Evolutionary conservation across 108 stramenopile species (phyloP).

Genomic region (Skeletonema potamos): DNA sequence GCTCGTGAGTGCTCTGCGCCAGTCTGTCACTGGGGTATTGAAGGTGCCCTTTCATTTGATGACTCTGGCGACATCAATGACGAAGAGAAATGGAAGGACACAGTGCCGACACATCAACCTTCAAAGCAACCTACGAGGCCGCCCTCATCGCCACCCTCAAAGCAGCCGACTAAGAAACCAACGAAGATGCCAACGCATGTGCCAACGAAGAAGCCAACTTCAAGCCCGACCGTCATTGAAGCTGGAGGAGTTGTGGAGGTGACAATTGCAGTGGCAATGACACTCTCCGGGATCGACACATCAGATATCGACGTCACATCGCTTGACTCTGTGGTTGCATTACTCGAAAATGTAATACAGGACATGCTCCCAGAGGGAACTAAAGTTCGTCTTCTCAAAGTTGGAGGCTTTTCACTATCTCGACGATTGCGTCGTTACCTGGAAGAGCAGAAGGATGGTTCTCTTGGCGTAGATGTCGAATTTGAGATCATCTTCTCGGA

Average conservation of each 20-base stretch:
- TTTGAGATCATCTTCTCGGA: slow-evolving; percentile 28
- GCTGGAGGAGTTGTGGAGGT: slow-evolving; percentile 21
- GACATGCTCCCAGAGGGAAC: slow-evolving; percentile 32
- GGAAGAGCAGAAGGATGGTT: slow-evolving; percentile 2
- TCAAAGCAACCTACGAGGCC: slow-evolving; percentile 1
- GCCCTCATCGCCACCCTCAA: not conserved
- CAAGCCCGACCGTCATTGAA: slow-evolving; percentile 15
- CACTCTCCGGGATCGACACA: slow-evolving; percentile 13
- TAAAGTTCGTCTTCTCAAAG: slow-evolving; percentile 25
- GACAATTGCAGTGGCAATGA: slow-evolving; percentile 15
- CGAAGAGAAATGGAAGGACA: not conserved
- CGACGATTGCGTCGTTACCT: slow-evolving; percentile 30
- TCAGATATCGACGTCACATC: slow-evolving; percentile 30
- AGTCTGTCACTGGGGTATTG: slow-evolving; percentile 25
- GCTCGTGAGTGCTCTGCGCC: slow-evolving; percentile 15
- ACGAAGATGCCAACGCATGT: not conserved
- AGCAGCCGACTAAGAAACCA: slow-evolving; percentile 12
- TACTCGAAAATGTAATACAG: slow-evolving; percentile 15
- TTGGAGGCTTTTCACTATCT: slow-evolving; percentile 27
- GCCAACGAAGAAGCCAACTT: slow-evolving; percentile 7
- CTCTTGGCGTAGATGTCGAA: slow-evolving; percentile 40
- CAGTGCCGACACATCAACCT: not conserved
- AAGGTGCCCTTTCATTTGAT: slow-evolving; percentile 11
- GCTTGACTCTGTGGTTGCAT: slow-evolving; percentile 16
- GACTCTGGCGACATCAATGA: not conserved